Evolutionary conservation across 192 early-diverging fungal species (phyloP).

Genomic region (Backusella luteola): DNA sequence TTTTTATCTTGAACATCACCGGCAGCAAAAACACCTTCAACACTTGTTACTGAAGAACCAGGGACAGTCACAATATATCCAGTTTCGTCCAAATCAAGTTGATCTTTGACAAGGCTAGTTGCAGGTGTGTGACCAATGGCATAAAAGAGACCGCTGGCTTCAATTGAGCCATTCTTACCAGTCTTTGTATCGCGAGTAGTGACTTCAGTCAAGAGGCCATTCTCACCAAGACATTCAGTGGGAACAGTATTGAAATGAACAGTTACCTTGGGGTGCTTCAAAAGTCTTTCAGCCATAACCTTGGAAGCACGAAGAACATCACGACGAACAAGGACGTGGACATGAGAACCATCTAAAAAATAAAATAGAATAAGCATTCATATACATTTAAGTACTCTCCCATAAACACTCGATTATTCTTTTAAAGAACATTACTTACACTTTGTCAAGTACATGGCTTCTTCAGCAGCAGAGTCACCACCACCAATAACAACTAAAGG

Average conservation of each 20-base stretch:
- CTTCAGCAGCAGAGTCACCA: conserved; percentile 94
- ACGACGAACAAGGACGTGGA: conserved; percentile 90
- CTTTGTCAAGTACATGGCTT: conserved; percentile 94
- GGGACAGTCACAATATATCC: conserved; percentile 85
- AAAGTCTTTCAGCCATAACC: conserved; percentile 91
- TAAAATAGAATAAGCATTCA: not conserved
- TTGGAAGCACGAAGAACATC: conserved; percentile 95
- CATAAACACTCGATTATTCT: not conserved
- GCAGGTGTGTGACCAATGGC: conserved; percentile 97
- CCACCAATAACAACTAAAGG: conserved; percentile 95
- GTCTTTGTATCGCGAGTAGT: conserved; percentile 78
- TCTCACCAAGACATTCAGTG: conserved; percentile 84
- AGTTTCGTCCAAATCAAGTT: conserved; percentile 79
- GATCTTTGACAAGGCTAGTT: conserved; percentile 69
- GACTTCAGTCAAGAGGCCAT: conserved; percentile 67
- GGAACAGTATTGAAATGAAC: conserved; percentile 89
- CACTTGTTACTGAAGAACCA: conserved; percentile 78
- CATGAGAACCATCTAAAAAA: conserved; percentile 72
- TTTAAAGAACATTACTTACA: conserved; percentile 44
- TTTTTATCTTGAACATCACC: conserved; percentile 96
- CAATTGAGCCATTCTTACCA: conserved; percentile 58
- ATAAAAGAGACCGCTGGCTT: conserved; percentile 93
- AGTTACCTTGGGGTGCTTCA: conserved; percentile 86
- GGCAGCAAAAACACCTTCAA: conserved; percentile 93
- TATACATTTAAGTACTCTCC: not conserved